Percentiles rank a stretch among this genome's conserved stretches.
Conservation (phyloP, 78 protist species). For the Dictyostelium intermedium region DNA sequence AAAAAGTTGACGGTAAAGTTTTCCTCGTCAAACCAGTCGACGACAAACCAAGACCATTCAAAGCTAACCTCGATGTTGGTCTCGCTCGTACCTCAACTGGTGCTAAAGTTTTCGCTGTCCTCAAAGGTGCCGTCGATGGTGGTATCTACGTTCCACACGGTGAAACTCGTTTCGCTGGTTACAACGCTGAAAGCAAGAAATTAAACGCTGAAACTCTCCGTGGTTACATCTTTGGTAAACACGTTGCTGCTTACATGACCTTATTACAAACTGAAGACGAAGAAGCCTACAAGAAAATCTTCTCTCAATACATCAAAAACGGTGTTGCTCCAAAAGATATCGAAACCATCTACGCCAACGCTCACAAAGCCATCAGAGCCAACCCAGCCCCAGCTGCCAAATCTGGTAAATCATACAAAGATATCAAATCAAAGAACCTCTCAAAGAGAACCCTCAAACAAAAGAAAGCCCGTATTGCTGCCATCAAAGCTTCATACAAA, state of each 20-base stretch:
- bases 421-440: constrained; percentile 39
- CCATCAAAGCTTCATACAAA: constrained; percentile 55
- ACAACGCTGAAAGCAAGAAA: constrained; percentile 84
- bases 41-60: constrained; percentile 96
- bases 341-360: constrained; percentile 92
- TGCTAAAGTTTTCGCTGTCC: constrained; percentile 86
- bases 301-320: constrained; percentile 90
- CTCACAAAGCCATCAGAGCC: constrained; percentile 94
- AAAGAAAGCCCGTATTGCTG: constrained; percentile 34
- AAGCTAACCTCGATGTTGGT: constrained; percentile 97
- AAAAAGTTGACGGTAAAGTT: constrained; percentile 86
- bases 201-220: constrained; percentile 92
- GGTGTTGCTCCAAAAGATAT: constrained; percentile 90
- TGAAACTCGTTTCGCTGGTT: constrained; percentile 97
- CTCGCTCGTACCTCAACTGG: constrained; percentile 98
- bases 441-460: constrained; percentile 63
- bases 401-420: neutral
- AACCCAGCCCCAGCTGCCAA: constrained; percentile 86
- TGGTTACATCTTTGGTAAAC: constrained; percentile 96
- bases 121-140: constrained; percentile 99
- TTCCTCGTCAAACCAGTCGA: constrained; percentile 80
- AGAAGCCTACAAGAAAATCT: constrained; percentile 90
- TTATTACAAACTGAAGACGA: constrained; percentile 93
- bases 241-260: constrained; percentile 98
- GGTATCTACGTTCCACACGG: constrained; percentile 98